phyloP scores from a whole-genome alignment of 108 stramenopile species.

The Cyclotella cryptica region DNA sequence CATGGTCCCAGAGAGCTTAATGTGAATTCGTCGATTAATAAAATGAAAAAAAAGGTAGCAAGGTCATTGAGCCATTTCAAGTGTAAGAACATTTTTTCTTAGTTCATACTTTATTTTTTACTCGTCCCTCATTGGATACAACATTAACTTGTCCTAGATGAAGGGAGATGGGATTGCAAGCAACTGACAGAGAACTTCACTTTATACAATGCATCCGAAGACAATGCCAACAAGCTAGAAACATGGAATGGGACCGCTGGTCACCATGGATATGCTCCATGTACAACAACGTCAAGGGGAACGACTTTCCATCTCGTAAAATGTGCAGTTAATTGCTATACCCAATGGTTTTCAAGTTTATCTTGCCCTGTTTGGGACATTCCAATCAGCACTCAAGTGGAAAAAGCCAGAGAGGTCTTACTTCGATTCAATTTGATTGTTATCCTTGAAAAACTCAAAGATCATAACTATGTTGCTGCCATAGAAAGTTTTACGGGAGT shows the following conservation, averaged over 20 bases:
- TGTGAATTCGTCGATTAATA: not conserved
- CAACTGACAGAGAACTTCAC: constrained; percentile 14
- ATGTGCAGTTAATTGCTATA: constrained; percentile 33
- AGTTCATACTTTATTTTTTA: not conserved
- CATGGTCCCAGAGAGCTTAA: not conserved
- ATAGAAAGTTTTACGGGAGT: constrained; percentile 40
- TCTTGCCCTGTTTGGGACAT: constrained; percentile 23
- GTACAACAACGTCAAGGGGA: not conserved
- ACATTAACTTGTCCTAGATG: constrained; percentile 14
- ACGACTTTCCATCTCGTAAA: constrained; percentile 16
- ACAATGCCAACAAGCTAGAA: constrained; percentile 22
- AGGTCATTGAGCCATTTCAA: constrained; percentile 49
- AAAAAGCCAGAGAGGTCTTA: constrained; percentile 25
- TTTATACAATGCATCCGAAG: constrained; percentile 17
- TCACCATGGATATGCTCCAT: not conserved
- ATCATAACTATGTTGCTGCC: constrained; percentile 22
- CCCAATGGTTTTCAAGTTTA: constrained; percentile 32
- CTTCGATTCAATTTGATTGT: constrained; percentile 39
- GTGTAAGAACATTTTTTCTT: constrained; percentile 18
- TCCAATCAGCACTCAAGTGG: constrained; percentile 24
- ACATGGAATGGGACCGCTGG: constrained; percentile 19
- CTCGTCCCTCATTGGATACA: not conserved
- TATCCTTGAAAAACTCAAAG: constrained; percentile 22
- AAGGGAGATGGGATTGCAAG: constrained; percentile 44
- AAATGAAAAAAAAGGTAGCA: constrained; percentile 18